Evolutionary conservation across 768 basidiomycete species (phyloP), one percentile per base, ranked within the genome.

Genomic region (Pleurotus salmoneostramineus): DNA sequence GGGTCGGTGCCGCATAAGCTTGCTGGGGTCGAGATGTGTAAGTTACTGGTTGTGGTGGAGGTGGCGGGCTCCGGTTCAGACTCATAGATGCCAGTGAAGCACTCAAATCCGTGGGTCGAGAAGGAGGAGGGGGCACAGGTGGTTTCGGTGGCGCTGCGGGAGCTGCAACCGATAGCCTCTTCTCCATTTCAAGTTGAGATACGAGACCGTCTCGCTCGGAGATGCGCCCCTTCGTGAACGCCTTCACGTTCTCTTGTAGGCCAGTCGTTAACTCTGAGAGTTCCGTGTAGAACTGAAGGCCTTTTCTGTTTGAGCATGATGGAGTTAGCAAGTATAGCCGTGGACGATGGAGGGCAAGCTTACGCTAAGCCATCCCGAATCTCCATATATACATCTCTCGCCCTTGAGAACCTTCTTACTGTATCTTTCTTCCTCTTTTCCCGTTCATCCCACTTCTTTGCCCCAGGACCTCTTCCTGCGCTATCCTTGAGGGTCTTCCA

Each of bases 201-300:
- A 82, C 78, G 14, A 96, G 67, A 8, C 75, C 73, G 15, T 91
- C 86, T 6, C 95, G 80, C 68, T 98, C 95, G 0, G 76, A 71
- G 6, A 77, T 80, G 32, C 96, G 78, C 14, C 80, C 74, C 0
- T 79, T 72, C 6, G 93, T 75, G 65, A 89, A 97, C 0, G 76
- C 71, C 50, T 77, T 81, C 2, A 83, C 81, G 57, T 85, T 85
- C 3, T 77, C 70, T 36, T 78, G 74, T 4, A 98, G 79, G 6
- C 78, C 81, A 0, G 72, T 65, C 8, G 85, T 77, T 37, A 95
- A 71, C 14, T 85, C 83, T 0, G 77, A 80, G 11, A 98, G 79
- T 61, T 95, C 92, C 5, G 77, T 78, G 68, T 99, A 98, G 71
- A 96, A 99, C 45, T 89, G 84, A 1, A 93, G 74, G 0, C 95